phyloP scores from a whole-genome alignment of 352 stramenopile species.

The Phytophthora citrophthora region DNA sequence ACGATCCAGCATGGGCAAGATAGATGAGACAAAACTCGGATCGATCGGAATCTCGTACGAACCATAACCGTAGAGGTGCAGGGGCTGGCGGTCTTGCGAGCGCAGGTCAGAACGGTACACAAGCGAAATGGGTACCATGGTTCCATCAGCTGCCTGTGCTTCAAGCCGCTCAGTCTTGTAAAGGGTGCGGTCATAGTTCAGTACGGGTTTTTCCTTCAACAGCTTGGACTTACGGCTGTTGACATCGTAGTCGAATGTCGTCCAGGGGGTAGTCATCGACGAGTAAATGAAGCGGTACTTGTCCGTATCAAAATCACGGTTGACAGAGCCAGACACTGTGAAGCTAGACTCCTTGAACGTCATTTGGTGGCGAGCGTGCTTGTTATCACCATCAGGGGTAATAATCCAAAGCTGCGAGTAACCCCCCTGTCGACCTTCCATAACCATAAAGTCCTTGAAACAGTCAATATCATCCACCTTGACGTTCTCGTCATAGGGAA shows the following conservation, averaged over 20 bases:
- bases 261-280: slow-evolving; percentile 92
- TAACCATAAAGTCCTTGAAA: slow-evolving; percentile 90
- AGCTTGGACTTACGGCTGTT: slow-evolving; percentile 65
- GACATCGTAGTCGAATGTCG: slow-evolving; percentile 89
- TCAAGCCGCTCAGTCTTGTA: slow-evolving; percentile 94
- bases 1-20: slow-evolving; percentile 94
- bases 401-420: slow-evolving; percentile 90
- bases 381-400: slow-evolving; percentile 52
- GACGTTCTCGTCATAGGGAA: slow-evolving; percentile 79
- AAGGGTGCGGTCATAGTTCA: slow-evolving; percentile 92
- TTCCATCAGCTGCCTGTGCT: slow-evolving; percentile 88
- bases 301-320: slow-evolving; percentile 90
- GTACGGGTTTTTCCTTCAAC: slow-evolving; percentile 93
- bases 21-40: slow-evolving; percentile 90
- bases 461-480: slow-evolving; percentile 89
- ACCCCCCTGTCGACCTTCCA: slow-evolving; percentile 84
- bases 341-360: slow-evolving; percentile 93
- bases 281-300: slow-evolving; percentile 93
- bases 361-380: slow-evolving; percentile 65
- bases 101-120: slow-evolving; percentile 80
- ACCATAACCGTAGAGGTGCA: slow-evolving; percentile 96
- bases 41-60: slow-evolving; percentile 96
- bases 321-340: slow-evolving; percentile 76
- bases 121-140: slow-evolving; percentile 83
- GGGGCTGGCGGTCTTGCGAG: slow-evolving; percentile 57